Percentiles rank a stretch among this genome's conserved stretches.
Conservation (phyloP, 768 basidiomycete species). For the Mycena rosella region DNA sequence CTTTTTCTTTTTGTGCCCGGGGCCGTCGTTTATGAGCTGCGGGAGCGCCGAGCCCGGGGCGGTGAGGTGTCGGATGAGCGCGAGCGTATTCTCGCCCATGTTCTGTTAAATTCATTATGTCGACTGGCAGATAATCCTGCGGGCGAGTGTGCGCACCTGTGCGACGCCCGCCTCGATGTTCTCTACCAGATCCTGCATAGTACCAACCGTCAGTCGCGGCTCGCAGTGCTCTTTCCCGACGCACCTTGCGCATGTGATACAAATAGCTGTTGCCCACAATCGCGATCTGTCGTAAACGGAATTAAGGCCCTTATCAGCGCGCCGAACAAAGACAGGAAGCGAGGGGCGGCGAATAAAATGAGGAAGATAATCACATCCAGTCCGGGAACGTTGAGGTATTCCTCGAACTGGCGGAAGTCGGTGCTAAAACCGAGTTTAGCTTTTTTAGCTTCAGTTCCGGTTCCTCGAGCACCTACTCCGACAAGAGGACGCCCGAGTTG, state of each 20-base stretch:
- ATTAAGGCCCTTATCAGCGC: conserved; percentile 20
- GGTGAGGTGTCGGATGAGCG: conserved; percentile 81
- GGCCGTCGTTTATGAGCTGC: conserved; percentile 49
- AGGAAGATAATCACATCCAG: conserved; percentile 90
- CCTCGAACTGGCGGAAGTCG: conserved; percentile 94
- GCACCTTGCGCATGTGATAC: conserved; percentile 91
- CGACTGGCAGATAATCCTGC: no score
- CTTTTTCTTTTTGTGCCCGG: conserved; percentile 52
- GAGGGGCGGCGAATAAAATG: conserved; percentile 43
- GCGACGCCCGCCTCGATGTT: conserved; percentile 89
- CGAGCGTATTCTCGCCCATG: conserved; percentile 91
- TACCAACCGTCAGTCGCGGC: not conserved
- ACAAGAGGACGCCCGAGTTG: conserved; percentile 89
- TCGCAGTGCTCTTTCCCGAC: conserved; percentile 11
- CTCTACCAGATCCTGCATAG: conserved; percentile 76
- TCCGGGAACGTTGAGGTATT: conserved; percentile 91
- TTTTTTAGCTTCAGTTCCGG: not conserved
- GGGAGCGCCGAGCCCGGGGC: conserved; percentile 79
- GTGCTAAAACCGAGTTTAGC: conserved; percentile 64
- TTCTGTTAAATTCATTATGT: conserved; percentile 63
- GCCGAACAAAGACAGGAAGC: conserved; percentile 11
- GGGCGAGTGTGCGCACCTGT: conserved; percentile 48
- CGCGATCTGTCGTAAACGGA: conserved; percentile 76
- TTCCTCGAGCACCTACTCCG: conserved; percentile 71
- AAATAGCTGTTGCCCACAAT: conserved; percentile 92